Evolutionary conservation across 139 green algal species (phyloP).

Genomic region (Penium margaritaceum): DNA sequence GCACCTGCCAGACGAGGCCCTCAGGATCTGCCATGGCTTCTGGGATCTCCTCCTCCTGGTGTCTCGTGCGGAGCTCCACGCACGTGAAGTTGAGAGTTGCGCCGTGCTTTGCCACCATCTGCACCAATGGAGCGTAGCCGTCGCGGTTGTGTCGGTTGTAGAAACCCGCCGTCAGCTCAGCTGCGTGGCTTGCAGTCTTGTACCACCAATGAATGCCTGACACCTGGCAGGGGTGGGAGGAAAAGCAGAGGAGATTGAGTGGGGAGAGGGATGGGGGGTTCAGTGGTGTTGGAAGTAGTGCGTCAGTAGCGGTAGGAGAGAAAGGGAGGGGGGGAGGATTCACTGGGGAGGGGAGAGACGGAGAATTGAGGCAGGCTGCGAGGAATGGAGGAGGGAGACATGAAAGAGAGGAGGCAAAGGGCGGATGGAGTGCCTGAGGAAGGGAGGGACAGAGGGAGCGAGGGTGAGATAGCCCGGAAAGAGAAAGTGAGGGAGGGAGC

Average conservation of each 20-base stretch:
- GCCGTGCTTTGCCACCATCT: slow-evolving; percentile 51
- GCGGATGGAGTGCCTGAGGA: no score
- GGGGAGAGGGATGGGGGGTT: background rate
- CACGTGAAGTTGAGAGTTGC: slow-evolving; percentile 81
- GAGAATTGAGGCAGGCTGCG: no score
- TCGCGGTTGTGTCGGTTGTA: slow-evolving; percentile 64
- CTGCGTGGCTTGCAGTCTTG: slow-evolving; percentile 77
- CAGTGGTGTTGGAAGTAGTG: background rate
- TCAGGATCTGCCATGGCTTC: slow-evolving; percentile 80
- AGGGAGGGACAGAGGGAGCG: no score
- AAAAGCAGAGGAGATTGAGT: no score
- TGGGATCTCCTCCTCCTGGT: slow-evolving; percentile 85
- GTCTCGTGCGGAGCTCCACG: slow-evolving; percentile 91
- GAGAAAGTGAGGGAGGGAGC: no score
- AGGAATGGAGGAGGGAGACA: no score
- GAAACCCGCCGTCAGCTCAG: slow-evolving; percentile 89
- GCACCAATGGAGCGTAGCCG: slow-evolving; percentile 59
- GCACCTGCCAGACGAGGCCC: slow-evolving; percentile 60
- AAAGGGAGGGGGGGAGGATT: no score
- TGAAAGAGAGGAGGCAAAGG: no score
- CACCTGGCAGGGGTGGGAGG: no score
- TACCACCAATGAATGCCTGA: slow-evolving; percentile 97
- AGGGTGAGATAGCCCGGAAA: no score
- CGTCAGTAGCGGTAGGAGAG: no score
- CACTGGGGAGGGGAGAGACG: no score